Evolutionary conservation across 345 rosid species (phyloP), one percentile per base, ranked within the genome.

Genomic region (Isatis tinctoria): DNA sequence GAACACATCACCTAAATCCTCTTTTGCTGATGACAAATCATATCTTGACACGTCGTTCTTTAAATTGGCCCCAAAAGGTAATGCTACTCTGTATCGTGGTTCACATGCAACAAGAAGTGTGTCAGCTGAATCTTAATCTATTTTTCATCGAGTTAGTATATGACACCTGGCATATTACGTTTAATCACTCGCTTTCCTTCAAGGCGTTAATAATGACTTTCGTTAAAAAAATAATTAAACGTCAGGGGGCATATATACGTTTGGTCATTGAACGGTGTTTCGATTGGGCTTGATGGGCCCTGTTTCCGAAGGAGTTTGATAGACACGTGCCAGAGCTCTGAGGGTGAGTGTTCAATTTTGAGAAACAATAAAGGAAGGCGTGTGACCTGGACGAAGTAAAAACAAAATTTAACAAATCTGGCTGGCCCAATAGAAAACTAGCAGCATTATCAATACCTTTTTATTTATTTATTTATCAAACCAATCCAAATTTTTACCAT

Each of bases 271-370:
- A 57, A 69, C 24, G 72, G 67, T 64, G 67, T 20, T 69, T 35
- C 39, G 27, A 64, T 26, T 69, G 71, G 74, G 79, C 66, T 76
- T 20, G 48, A 45, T 77, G 76, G 80, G 68, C 76, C 69, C 26
- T 7, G 18, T 58, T 35, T 45, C 17, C 32, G 6, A 74, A 10
- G 59, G 63, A 30, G 63, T 32, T 43, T 43, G 64, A 8, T 44
- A 2, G 9, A 30, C 56, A 75, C 74, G 74, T 58, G 73, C 68
- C 35, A 10, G n/a, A 20, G 61, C 11, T 60, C n/a, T 49, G 61
- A 60, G 68, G 13, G 32, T 57, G 68, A 10, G 63, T 68, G 63
- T 66, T 66, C 32, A 24, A 28, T 59, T 67, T 10, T 67, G 11
- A 58, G 63, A 60, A 40, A 49, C 68, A 67, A 30, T 22, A 49